These are phyloP conservation scores for Boletus insuetus DNA, from an alignment of 768 basidiomycete species.

Conservation along the genomic window DNA sequence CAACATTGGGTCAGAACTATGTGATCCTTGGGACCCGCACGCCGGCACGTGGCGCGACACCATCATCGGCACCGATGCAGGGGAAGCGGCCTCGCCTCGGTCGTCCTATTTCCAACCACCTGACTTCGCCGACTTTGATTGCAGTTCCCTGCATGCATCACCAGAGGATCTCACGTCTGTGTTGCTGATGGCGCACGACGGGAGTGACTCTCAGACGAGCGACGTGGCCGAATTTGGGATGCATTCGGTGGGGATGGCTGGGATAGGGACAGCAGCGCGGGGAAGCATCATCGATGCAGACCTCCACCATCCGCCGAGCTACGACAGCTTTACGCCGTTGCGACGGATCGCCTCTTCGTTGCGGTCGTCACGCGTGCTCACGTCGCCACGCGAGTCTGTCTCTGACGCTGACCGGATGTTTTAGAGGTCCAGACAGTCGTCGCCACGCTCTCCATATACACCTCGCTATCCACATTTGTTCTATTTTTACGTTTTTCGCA, in stretches of 20 bases:
- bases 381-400: neutral
- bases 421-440: neutral
- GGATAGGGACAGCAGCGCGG: constrained; percentile 43
- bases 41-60: constrained; percentile 28
- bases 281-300: constrained; percentile 27
- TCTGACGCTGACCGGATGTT: neutral
- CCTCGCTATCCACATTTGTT: neutral
- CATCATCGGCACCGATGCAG: constrained; percentile 27
- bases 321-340: constrained; percentile 10
- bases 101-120: constrained; percentile 12
- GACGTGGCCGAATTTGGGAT: constrained; percentile 24
- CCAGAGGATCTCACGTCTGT: constrained; percentile 27
- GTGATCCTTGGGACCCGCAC: constrained; percentile 25
- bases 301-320: constrained; percentile 11
- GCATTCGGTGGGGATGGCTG: constrained; percentile 38
- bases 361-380: constrained; percentile 4
- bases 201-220: constrained; percentile 9
- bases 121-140: neutral
- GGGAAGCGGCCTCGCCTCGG: constrained; percentile 6
- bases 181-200: constrained; percentile 34
- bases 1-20: constrained; percentile 2
- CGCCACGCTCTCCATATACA: neutral
- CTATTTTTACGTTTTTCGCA: neutral
- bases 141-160: constrained; percentile 23
- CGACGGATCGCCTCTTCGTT: neutral